These are phyloP conservation scores for Lipomyces oligophaga DNA, from an alignment of 805 yeast species.

Conservation along the genomic window DNA sequence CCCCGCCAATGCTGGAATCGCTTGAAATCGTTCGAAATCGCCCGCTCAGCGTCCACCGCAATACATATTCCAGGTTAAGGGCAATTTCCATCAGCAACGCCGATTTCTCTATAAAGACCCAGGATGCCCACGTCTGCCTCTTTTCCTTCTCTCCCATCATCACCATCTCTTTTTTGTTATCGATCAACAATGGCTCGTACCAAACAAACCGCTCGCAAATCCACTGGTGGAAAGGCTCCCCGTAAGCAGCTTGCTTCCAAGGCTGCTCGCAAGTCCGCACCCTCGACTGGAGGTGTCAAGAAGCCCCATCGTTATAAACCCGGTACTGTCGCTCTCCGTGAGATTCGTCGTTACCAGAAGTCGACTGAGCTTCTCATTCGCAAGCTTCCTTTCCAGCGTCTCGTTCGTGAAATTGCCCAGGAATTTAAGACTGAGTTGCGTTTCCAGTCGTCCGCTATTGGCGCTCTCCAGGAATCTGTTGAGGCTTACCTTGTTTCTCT, in stretches of 20 bases:
- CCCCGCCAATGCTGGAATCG: too few species aligned
- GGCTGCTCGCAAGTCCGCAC: constrained; percentile 88
- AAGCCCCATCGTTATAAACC: constrained; percentile 94
- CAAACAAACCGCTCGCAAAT: constrained; percentile 84
- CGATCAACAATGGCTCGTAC: constrained; percentile 69
- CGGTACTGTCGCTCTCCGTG: constrained; percentile 91
- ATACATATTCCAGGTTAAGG: constrained; percentile 13
- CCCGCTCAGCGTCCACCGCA: constrained; percentile 7
- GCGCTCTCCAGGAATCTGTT: constrained; percentile 87
- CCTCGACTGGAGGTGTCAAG: constrained; percentile 80
- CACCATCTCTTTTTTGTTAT: neutral
- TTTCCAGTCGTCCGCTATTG: constrained; percentile 85
- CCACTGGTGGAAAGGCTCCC: constrained; percentile 91
- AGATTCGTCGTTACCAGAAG: constrained; percentile 88
- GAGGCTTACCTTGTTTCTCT: constrained; percentile 84
- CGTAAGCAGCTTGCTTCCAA: constrained; percentile 87
- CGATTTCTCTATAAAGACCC: constrained; percentile 23
- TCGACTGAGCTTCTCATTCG: constrained; percentile 81
- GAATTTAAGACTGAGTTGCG: constrained; percentile 82
- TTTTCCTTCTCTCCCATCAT: constrained; percentile 3
- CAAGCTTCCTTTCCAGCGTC: constrained; percentile 87
- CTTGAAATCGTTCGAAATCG: too few species aligned
- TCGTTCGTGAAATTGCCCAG: constrained; percentile 85
- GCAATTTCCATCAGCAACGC: constrained; percentile 1
- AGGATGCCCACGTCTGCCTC: constrained; percentile 3